A percentile compares a stretch with the other conserved stretches of the same genome.
These are phyloP conservation scores for Mucor plumbeus DNA, from an alignment of 371 early-diverging fungal genomes.

Conservation along the genomic window DNA sequence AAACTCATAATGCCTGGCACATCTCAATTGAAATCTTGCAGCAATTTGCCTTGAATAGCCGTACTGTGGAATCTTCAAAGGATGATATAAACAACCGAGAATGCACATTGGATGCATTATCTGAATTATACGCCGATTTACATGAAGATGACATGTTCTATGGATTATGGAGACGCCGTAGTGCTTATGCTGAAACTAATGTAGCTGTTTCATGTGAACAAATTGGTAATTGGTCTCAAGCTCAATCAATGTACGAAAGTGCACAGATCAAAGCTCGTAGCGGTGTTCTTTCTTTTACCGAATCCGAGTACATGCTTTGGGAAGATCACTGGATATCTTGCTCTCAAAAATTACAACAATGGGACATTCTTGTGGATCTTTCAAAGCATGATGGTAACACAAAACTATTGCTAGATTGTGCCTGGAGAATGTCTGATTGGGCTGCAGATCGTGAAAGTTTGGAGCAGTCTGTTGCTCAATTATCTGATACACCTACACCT, in stretches of 20 bases:
- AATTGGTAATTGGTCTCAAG: constrained; percentile 90
- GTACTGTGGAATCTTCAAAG: constrained; percentile 60
- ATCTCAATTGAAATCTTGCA: constrained; percentile 81
- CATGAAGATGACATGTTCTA: constrained; percentile 91
- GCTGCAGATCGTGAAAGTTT: constrained; percentile 76
- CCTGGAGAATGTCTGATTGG: constrained; percentile 96
- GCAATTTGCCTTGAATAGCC: constrained; percentile 49
- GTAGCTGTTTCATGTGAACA: constrained; percentile 95
- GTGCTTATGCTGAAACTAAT: constrained; percentile 94
- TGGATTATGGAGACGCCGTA: constrained; percentile 94
- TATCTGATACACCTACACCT: constrained; percentile 68
- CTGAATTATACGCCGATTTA: constrained; percentile 80
- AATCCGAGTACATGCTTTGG: constrained; percentile 97
- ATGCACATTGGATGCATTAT: constrained; percentile 86
- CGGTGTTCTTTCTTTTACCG: constrained; percentile 88
- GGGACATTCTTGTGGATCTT: constrained; percentile 96
- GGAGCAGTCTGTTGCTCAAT: constrained; percentile 63
- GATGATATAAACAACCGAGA: constrained; percentile 84
- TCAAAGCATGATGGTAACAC: constrained; percentile 89
- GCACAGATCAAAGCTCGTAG: constrained; percentile 93
- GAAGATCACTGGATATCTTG: constrained; percentile 97
- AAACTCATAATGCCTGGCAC: constrained; percentile 93
- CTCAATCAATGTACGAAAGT: constrained; percentile 92
- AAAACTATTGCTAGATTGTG: constrained; percentile 86
- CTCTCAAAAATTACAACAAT: constrained; percentile 95